Base-by-base conservation (phyloP, 805 yeast species). In the Saccharomycopsis capsularis region DNA sequence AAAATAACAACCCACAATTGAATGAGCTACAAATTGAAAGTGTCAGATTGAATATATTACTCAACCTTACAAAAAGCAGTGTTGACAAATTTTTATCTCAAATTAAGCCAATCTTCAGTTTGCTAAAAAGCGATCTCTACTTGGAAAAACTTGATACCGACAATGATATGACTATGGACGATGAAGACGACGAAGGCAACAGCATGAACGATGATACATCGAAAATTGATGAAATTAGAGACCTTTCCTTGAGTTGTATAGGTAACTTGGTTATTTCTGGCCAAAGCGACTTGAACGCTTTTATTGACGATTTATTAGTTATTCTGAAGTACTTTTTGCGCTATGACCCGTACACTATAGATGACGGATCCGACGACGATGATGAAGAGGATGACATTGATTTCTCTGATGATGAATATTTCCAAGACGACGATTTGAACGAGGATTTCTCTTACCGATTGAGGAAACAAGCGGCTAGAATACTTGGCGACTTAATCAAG, bases 381-480 rank as follows among this genome's bases (percentile, higher is more conserved):
- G 49, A 44, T 18, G 34, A 25, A 3, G 54, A 43, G 2, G 35
- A 19, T n/a, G 54, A 47, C 27, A 41, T 16, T 35, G 54, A 43
- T 11, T 50, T 50, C 16, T 46, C 50, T 16, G 52, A 49, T 32
- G 52, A 47, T 21, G 44, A 44, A 15, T 27, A 47, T 29, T 40
- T 37, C 11, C 49, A 51, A 18, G 52, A 40, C 32, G 49, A 44
- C 6, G 51, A 41, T 6, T 46, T 24, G 16, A 40, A 47, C 27
- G 53, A 48, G 21, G 55, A 48, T 34, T 38, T 51, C 9, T 49
- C 54, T 41, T 52, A 51, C 51, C 24, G 51, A 24, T 29, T 52
- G 16, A 42, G 55, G 39, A 52, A 49, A 30, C 29, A 43, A 29
- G 25, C 50, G 13, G 53, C 55, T 11, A 25, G 32, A 18, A 19